Evolutionary conservation across 2,329 filamentous ascomycete species (phyloP).

Genomic region (Colletotrichum noveboracense): DNA sequence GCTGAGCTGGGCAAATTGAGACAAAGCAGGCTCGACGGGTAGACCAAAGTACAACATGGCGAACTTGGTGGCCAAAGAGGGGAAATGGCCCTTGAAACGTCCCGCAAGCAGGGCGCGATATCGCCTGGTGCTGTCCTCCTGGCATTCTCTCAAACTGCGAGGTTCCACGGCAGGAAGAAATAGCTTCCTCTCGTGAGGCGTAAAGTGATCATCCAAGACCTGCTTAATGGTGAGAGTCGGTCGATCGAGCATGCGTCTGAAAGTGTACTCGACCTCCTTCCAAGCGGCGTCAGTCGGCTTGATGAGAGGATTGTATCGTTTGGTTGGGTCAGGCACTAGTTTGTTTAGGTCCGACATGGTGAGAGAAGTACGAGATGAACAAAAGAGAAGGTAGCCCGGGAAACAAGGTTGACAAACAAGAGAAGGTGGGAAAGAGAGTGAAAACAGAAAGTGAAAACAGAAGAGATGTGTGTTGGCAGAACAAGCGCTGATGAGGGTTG

Average conservation of each 20-base stretch:
- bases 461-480: background rate
- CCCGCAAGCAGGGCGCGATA: slow-evolving; percentile 34
- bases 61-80: slow-evolving; percentile 44
- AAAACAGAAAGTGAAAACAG: background rate
- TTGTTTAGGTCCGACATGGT: background rate
- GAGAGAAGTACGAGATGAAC: background rate
- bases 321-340: background rate
- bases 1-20: slow-evolving; percentile 20
- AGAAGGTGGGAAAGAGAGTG: background rate
- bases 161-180: slow-evolving; percentile 32
- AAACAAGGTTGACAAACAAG: background rate
- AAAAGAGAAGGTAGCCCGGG: background rate
- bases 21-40: slow-evolving; percentile 43
- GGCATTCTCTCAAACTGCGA: slow-evolving; percentile 32
- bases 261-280: slow-evolving; percentile 32
- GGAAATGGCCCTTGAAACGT: slow-evolving; percentile 32
- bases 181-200: slow-evolving; percentile 35
- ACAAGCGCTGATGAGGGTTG: background rate
- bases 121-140: slow-evolving; percentile 32
- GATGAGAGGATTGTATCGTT: slow-evolving; percentile 27
- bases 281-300: slow-evolving; percentile 26
- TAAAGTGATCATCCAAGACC: slow-evolving; percentile 39
- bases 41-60: slow-evolving; percentile 53
- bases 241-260: slow-evolving; percentile 29
- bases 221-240: slow-evolving; percentile 28